phyloP scores from a whole-genome alignment of 2,329 filamentous ascomycete species.

The Calonectria honghensis region DNA sequence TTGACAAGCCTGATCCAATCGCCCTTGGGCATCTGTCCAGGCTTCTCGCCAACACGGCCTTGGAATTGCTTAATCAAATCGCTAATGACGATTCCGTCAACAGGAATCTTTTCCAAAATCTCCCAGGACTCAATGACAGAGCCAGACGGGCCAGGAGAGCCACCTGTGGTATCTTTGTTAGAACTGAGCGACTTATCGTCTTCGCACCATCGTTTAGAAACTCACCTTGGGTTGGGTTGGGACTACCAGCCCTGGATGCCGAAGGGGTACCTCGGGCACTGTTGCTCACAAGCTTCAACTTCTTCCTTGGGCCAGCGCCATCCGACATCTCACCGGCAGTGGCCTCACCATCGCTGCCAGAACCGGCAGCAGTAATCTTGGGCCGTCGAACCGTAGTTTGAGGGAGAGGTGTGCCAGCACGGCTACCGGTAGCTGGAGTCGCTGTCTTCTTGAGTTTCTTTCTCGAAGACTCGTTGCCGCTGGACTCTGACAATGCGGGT shows the following conservation, averaged over 20 bases:
- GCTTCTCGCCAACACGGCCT: constrained; percentile 70
- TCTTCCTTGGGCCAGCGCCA: constrained; percentile 69
- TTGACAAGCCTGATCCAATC: constrained; percentile 78
- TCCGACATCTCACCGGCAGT: constrained; percentile 82
- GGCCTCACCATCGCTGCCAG: constrained; percentile 83
- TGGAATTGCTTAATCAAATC: constrained; percentile 73
- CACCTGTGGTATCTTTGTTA: constrained; percentile 50
- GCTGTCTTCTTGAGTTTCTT: constrained; percentile 83
- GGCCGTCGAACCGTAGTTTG: constrained; percentile 61
- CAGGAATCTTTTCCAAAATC: constrained; percentile 72
- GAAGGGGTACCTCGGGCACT: constrained; percentile 71
- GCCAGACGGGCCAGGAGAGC: constrained; percentile 58
- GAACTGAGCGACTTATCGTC: not conserved
- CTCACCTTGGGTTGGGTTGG: constrained; percentile 65
- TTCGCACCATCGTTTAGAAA: constrained; percentile 1
- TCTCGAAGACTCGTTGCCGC: constrained; percentile 91
- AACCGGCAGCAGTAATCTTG: constrained; percentile 71
- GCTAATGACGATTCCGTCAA: constrained; percentile 72
- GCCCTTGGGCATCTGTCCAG: constrained; percentile 70
- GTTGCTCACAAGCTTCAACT: constrained; percentile 70
- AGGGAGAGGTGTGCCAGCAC: constrained; percentile 73
- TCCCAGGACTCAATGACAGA: constrained; percentile 69
- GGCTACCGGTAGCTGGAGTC: constrained; percentile 69
- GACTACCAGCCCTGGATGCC: constrained; percentile 78
- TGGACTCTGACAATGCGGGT: constrained; percentile 91